phyloP scores from a whole-genome alignment of 75 land plant genomes.

The Picea sitchensis region DNA sequence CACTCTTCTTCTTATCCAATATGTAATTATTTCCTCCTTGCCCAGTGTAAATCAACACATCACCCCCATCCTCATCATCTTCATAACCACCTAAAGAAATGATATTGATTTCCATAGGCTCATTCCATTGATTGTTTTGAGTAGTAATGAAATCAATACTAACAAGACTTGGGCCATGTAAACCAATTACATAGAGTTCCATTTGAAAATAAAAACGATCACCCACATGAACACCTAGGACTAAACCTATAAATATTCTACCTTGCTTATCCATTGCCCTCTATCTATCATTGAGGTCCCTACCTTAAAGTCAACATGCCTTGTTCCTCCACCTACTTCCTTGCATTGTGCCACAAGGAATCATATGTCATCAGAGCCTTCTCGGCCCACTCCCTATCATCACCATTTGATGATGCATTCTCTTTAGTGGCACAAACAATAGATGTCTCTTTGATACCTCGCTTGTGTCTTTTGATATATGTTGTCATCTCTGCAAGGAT shows the following conservation, averaged over 20 bases:
- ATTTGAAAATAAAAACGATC: constrained; percentile 22
- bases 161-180: constrained; percentile 15
- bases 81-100: constrained; percentile 24
- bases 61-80: too few species aligned
- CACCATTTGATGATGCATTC: too few species aligned
- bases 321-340: neutral
- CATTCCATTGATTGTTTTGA: too few species aligned
- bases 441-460: neutral
- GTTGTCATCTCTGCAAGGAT: too few species aligned
- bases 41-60: too few species aligned
- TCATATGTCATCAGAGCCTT: too few species aligned
- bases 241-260: constrained; percentile 10
- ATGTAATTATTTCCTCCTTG: constrained; percentile 20
- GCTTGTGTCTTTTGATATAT: neutral
- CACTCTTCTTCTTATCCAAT: too few species aligned
- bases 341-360: too few species aligned
- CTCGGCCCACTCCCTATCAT: too few species aligned
- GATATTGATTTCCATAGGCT: constrained; percentile 15
- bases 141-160: constrained; percentile 15
- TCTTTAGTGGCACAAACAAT: neutral
- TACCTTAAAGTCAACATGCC: constrained; percentile 13
- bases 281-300: constrained; percentile 12
- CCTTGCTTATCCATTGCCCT: too few species aligned
- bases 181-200: too few species aligned
- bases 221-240: constrained; percentile 31